Base-by-base conservation (phyloP, 176 grass and related monocot genomes). In the Alopecurus myosuroides region DNA sequence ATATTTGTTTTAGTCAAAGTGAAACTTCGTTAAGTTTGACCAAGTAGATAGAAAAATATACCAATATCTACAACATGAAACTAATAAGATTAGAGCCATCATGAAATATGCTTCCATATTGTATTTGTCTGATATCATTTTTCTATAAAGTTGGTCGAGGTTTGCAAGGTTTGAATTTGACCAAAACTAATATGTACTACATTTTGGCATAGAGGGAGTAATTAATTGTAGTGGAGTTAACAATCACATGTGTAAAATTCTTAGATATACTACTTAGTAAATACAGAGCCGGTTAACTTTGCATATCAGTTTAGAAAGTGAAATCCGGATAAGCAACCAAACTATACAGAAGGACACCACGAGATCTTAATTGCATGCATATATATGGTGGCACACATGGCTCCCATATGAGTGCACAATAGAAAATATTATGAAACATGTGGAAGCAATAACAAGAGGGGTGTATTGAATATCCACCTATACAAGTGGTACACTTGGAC, bases 351-450 rank as follows among this genome's bases (percentile, higher is more conserved):
- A 60, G 80, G 80, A 29, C 57, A 77, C 85, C 85, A 60, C 80
- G 58, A 10, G n/a, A 65, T 75, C 76, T 79, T 84, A 75, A 76
- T 87, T 84, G 67, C 80, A 80, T n/a, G n/a, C n/a, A n/a, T n/a
- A n/a, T n/a, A n/a, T 74, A 48, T 90, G 85, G 45, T 65, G 80
- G 66, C 20, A 72, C 88, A 90, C 75, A 87, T 90, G 80, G 74
- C 74, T 73, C 79, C 78, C 53, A 74, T 52, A 83, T 87, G 79
- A 66, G 45, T 82, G 74, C 79, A 86, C 35, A 46, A 90, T 79
- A 71, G 65, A 34, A 80, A 80, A 80, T 79, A 57, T 57, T 90
- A 36, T 78, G 28, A 34, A 79, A 90, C 74, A 70, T 86, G 74
- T 55, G n/a, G n/a, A 79, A 29, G 26, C 65, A 86, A 86, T 83